phyloP scores from a whole-genome alignment of 1,284 basidiomycete genomes.

The Ustilago bromivora region DNA sequence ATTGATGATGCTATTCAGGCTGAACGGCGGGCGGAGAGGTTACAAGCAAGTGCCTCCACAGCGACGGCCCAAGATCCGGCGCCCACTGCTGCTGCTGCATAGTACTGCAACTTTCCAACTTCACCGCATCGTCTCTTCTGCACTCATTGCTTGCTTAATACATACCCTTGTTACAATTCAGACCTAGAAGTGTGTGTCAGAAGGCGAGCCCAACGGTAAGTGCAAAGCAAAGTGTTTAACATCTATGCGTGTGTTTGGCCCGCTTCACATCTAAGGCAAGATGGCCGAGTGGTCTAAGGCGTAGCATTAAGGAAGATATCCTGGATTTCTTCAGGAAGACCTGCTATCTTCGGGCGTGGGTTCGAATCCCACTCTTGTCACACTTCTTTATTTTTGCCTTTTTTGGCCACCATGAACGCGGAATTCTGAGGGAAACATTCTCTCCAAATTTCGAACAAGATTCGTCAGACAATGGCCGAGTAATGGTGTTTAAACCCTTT shows the following conservation, averaged over 20 bases:
- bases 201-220: not conserved
- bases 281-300: slow-evolving; percentile 62
- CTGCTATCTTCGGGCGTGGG: slow-evolving; percentile 68
- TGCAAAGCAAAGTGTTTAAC: not conserved
- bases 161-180: not conserved
- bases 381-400: slow-evolving; percentile 21
- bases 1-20: slow-evolving; percentile 42
- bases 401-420: not conserved
- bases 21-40: slow-evolving; percentile 33
- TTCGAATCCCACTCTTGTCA: slow-evolving; percentile 70
- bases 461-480: no score
- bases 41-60: slow-evolving; percentile 15
- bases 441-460: no score
- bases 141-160: not conserved
- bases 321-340: slow-evolving; percentile 16
- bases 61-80: not conserved
- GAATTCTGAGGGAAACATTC: no score
- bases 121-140: not conserved
- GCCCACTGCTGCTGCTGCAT: not conserved
- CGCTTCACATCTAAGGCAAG: slow-evolving; percentile 26
- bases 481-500: no score
- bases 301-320: slow-evolving; percentile 59
- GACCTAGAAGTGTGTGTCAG: not conserved
- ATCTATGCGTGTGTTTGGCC: not conserved
- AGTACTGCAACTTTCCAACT: not conserved